Evolutionary conservation across 805 yeast genomes (phyloP), one percentile per base, ranked within the genome.

Genomic region (Myxozyma melibiosi): DNA sequence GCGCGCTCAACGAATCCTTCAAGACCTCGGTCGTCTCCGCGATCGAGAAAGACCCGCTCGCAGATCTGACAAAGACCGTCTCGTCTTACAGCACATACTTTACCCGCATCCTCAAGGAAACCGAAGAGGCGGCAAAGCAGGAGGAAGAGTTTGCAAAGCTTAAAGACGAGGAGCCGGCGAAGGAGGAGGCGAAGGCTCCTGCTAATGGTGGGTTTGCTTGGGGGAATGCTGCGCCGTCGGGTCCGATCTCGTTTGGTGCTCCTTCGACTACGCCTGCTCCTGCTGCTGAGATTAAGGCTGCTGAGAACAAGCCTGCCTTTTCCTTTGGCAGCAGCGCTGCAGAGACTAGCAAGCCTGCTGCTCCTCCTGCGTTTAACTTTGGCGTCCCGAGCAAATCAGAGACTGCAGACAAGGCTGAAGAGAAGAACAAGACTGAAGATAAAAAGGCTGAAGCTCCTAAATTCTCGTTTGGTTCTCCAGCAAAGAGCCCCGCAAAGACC

Each of bases 1-100:
- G 67, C 14, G 66, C 67, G 5, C 47, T 65, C 9, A 65, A 65
- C 28, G 57, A 49, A 14, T 51, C 55, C 16, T 62, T 65, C 49
- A 34, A 37, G 16, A 5, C 33, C 7, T 18, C 59, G 5, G 38
- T 65, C 16, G 33, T 42, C n/a, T 18, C 52, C 2, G 45, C 61
- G n/a, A n/a, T 65, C 18, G 49, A 35, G 2, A 47, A 51, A 11
- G 65, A 65, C 49, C 46, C 55, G 13, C 61, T 65, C 2, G 63
- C 63, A 2, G 59, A 65, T 46, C 39, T 65, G 25, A 35, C 59
- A 14, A 34, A 42, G 7, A 30, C 50, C 18, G 48, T 46, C 27
- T 30, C 33, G 20, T 13, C 57, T 11, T 64, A 64, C 59, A 35
- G 40, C n/a, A 44, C 53, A 2, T 58, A 30, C 33, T 60, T 45